Evolutionary conservation across 2,329 filamentous ascomycete genomes (phyloP).

Genomic region (Pseudocercospora musae): DNA sequence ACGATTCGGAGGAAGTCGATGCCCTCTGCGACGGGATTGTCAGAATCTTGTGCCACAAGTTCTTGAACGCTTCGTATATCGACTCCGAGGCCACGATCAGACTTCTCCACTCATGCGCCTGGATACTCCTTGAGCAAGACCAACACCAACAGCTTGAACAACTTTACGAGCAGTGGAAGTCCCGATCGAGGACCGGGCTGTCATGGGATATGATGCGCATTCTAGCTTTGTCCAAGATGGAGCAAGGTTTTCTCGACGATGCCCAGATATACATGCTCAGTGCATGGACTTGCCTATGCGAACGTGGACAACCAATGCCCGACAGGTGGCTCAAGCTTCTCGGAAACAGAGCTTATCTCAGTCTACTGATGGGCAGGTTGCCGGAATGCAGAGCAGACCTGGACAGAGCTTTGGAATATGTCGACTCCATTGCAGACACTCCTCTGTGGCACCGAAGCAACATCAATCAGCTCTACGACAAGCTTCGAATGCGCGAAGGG

Average conservation of each 20-base stretch:
- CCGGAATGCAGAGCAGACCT: neutral
- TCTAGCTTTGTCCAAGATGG: neutral
- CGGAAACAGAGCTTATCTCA: neutral
- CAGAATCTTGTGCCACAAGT: neutral
- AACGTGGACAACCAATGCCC: neutral
- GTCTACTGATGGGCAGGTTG: neutral
- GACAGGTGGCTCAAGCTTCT: neutral
- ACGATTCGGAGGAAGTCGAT: neutral
- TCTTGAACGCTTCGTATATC: neutral
- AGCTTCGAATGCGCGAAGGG: neutral
- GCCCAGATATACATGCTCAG: neutral
- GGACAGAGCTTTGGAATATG: neutral
- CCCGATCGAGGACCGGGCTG: neutral
- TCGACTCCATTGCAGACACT: neutral
- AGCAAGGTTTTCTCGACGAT: neutral
- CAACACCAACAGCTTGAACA: neutral
- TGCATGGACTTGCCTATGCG: neutral
- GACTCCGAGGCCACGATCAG: neutral
- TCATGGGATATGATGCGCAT: slow-evolving; percentile 1
- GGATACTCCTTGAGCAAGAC: neutral
- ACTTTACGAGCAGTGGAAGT: neutral
- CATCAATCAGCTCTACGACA: neutral
- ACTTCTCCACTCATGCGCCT: neutral
- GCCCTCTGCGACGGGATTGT: neutral
- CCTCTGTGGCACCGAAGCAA: neutral